Evolutionary conservation across 2,329 filamentous ascomycete genomes (phyloP), one percentile per base, ranked within the genome.

Genomic region (Metarhizium anisopliae): DNA sequence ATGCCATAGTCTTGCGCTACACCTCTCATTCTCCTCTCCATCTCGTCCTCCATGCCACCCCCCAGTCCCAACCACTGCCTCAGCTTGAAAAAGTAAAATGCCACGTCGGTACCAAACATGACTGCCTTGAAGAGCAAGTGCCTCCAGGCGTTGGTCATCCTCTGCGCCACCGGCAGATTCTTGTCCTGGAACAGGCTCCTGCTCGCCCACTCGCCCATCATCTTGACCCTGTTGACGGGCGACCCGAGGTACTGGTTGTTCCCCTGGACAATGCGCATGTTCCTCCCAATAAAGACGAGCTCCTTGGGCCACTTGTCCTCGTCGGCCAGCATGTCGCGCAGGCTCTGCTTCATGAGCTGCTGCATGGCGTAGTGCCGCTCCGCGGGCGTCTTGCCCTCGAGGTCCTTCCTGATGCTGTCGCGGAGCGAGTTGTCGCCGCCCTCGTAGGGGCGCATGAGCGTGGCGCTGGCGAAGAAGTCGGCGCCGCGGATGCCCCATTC

Each of bases 1-100:
- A 97, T 83, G 0, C 94, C 94, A 73, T 94, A 91, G 63, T 95
- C 92, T 68, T 88, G 90, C 1, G 92, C 93, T 78, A 96, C 89
- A 56, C 79, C 82, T 71, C 82, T 86, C 91, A 97, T 95, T 63
- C 87, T 82, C 66, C 82, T 81, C 76, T 97, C 94, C 59, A 97
- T 85, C 68, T 93, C 90, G 67, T 96, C 93, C 68, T 97, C 94
- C 88, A 97, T 94, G 0, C 92, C 92, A 10, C 84, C 80, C 0
- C 92, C 90, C 2, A 85, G 70, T 0, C 89, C 89, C 13, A 96
- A 67, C 68, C 82, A 80, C 73, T 97, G 92, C 61, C 84, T 80
- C 6, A 95, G 52, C 73, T 88, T 89, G 63, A 84, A 87, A 63
- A 87, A 87, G 69, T 88, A 95, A 69, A 96, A 99, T 11, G 87